Conservation (phyloP, 768 basidiomycete species). For the Leccinum subtestaceum region DNA sequence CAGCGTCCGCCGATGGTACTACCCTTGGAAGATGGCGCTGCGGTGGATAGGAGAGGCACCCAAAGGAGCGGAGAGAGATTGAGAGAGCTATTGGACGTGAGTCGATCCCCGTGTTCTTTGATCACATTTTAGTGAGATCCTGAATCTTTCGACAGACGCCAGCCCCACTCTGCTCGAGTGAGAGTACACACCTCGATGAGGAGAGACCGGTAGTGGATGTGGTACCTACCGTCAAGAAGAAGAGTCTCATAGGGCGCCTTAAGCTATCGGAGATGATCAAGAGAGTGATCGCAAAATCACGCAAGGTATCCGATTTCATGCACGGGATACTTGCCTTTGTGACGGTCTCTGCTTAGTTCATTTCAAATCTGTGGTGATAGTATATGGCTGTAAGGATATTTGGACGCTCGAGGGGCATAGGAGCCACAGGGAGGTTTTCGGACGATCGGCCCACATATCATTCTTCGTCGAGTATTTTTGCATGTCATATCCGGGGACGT, state of each 20-base stretch:
- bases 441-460: constrained; percentile 11
- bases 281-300: constrained; percentile 19
- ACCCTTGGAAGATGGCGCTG: neutral
- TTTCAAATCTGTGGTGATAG: constrained; percentile 21
- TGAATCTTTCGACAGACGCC: constrained; percentile 13
- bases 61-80: constrained; percentile 9
- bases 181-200: constrained; percentile 9
- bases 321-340: constrained; percentile 19
- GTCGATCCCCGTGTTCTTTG: constrained; percentile 1
- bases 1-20: constrained; percentile 12
- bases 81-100: constrained; percentile 18
- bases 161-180: neutral
- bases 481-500: constrained; percentile 11
- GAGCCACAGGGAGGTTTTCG: neutral
- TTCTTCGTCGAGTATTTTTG: constrained; percentile 27
- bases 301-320: constrained; percentile 21
- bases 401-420: constrained; percentile 1
- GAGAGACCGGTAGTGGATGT: constrained; percentile 2
- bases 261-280: constrained; percentile 21
- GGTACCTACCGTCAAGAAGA: constrained; percentile 9
- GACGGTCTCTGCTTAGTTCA: constrained; percentile 21
- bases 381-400: constrained; percentile 1
- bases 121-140: neutral
- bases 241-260: constrained; percentile 6
- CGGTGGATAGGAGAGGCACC: neutral